Percentiles rank a stretch among this genome's conserved stretches.
Conservation (phyloP, 2,329 filamentous ascomycete species). For the Beauveria caledonica region DNA sequence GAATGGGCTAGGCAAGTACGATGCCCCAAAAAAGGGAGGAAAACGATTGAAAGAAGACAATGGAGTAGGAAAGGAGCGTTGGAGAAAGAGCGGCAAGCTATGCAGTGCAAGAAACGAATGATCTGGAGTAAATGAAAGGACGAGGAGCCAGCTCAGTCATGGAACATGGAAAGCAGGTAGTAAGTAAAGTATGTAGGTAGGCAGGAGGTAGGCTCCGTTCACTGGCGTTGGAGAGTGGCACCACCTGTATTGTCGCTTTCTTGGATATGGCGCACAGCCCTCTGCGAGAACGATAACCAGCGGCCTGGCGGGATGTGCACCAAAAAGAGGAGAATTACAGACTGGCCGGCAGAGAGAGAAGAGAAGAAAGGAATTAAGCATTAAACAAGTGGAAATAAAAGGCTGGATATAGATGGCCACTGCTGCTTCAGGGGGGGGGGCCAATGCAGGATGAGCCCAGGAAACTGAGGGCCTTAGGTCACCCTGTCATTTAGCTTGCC, state of each 20-base stretch:
- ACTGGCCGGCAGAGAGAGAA: not conserved
- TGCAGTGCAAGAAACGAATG: conserved; percentile 6
- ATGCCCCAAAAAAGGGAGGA: not conserved
- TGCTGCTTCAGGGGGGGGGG: not conserved
- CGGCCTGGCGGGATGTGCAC: not conserved
- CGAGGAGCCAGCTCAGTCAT: not conserved
- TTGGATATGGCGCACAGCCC: conserved; percentile 2
- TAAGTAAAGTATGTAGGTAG: no score
- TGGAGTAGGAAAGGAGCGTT: not conserved
- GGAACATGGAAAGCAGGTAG: not conserved
- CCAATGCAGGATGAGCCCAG: not conserved
- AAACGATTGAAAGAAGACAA: not conserved
- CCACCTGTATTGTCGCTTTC: conserved; percentile 1
- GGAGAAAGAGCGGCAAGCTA: conserved; percentile 1
- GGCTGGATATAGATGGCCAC: not conserved
- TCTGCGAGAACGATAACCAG: not conserved
- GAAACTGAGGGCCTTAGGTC: not conserved
- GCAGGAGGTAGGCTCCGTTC: not conserved
- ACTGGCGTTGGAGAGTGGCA: not conserved
- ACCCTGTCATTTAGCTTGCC: not conserved
- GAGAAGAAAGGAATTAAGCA: not conserved
- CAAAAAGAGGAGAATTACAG: not conserved
- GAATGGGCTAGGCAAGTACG: not conserved
- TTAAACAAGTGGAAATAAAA: not conserved
- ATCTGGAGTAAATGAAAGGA: conserved; percentile 2